A percentile compares a stretch with the other conserved stretches of the same genome.
Evolutionary conservation across 169 alveolate genomes (phyloP).

Genomic region (Toxoplasma gondii): DNA sequence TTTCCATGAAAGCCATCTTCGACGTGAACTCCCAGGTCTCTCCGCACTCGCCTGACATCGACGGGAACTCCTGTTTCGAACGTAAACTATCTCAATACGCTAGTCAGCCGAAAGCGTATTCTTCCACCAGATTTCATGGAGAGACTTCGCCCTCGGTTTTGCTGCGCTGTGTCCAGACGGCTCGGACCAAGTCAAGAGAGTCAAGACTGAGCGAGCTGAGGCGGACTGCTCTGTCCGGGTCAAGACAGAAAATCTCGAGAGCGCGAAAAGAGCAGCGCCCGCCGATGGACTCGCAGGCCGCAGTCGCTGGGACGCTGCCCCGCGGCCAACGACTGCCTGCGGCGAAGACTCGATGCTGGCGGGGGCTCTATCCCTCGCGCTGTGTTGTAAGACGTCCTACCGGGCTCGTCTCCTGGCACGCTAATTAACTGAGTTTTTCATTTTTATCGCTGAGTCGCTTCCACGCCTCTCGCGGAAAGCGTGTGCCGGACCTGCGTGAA

Average conservation of each 20-base stretch:
- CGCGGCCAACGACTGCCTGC: not conserved
- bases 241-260: not conserved
- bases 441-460: not conserved
- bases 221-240: too few species aligned
- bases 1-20: too few species aligned
- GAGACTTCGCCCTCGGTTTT: too few species aligned
- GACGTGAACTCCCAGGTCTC: too few species aligned
- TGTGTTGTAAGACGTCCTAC: slow-evolving; percentile 4
- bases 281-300: not conserved
- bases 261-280: not conserved
- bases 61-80: too few species aligned
- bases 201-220: not conserved
- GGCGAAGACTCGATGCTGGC: slow-evolving; percentile 34
- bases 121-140: too few species aligned
- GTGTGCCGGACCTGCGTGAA: not conserved
- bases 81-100: too few species aligned
- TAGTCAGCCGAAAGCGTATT: too few species aligned
- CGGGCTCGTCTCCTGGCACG: too few species aligned
- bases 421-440: too few species aligned
- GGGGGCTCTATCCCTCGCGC: slow-evolving; percentile 26
- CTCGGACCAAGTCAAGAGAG: not conserved
- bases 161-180: too few species aligned
- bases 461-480: not conserved
- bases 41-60: too few species aligned
- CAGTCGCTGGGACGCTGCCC: not conserved